A percentile compares a stretch with the other conserved stretches of the same genome.
phyloP scores from a whole-genome alignment of 2,329 filamentous ascomycete species.

The Biscogniauxia mediterranea region DNA sequence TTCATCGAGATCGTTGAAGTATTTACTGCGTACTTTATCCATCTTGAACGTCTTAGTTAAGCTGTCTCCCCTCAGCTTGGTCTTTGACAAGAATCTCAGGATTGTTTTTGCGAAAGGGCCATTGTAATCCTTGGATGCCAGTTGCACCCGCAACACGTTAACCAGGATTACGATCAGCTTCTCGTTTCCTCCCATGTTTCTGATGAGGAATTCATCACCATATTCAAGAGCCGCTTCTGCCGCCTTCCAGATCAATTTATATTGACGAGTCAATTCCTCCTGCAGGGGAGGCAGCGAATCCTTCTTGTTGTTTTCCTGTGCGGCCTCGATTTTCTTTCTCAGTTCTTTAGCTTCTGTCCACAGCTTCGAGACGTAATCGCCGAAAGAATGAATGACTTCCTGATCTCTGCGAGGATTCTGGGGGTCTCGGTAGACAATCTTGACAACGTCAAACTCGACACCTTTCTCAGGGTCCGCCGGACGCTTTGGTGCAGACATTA shows the following conservation, averaged over 20 bases:
- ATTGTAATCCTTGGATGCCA: slow-evolving; percentile 51
- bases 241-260: slow-evolving; percentile 49
- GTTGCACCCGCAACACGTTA: slow-evolving; percentile 53
- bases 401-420: slow-evolving; percentile 27
- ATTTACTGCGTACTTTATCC: slow-evolving; percentile 62
- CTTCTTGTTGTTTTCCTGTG: slow-evolving; percentile 10
- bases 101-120: slow-evolving; percentile 54
- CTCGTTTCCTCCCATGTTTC: slow-evolving; percentile 57
- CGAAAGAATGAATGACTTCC: slow-evolving; percentile 40
- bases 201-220: slow-evolving; percentile 54
- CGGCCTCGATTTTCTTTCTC: slow-evolving; percentile 39
- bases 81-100: slow-evolving; percentile 60
- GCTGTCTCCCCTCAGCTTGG: slow-evolving; percentile 60
- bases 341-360: slow-evolving; percentile 47
- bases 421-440: slow-evolving; percentile 27
- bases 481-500: slow-evolving; percentile 16
- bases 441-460: slow-evolving; percentile 28
- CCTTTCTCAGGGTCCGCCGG: slow-evolving; percentile 24
- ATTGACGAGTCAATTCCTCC: slow-evolving; percentile 42
- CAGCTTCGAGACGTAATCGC: slow-evolving; percentile 50
- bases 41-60: slow-evolving; percentile 65
- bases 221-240: slow-evolving; percentile 53
- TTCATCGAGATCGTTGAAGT: slow-evolving; percentile 61
- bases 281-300: slow-evolving; percentile 38
- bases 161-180: slow-evolving; percentile 56